These are phyloP conservation scores for Funneliformis mosseae DNA, from an alignment of 192 early-diverging fungal genomes.

Conservation along the genomic window DNA sequence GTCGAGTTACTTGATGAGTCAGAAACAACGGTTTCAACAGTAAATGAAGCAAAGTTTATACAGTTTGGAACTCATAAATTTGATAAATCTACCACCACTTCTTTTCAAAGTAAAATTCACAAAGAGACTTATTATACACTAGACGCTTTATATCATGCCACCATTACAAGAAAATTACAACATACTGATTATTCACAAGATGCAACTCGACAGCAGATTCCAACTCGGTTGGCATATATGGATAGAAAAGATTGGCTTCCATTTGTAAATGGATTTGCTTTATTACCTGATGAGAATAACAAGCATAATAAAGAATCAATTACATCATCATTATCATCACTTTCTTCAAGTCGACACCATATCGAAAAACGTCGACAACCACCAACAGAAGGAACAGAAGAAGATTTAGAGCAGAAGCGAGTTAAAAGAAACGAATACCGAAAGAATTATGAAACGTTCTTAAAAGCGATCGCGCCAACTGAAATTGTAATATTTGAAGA, in stretches of 20 bases:
- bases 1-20: neutral
- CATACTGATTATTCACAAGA: neutral
- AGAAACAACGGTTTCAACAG: neutral
- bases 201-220: neutral
- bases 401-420: neutral
- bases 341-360: neutral
- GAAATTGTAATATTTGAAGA: neutral
- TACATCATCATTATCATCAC: neutral
- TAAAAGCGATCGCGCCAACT: neutral
- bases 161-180: neutral
- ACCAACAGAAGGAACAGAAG: neutral
- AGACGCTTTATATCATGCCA: neutral
- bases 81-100: neutral
- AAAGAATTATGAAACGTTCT: neutral
- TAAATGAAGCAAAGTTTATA: neutral
- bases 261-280: neutral
- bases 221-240: neutral
- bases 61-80: neutral
- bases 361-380: neutral
- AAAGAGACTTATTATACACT: neutral
- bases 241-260: neutral
- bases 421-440: neutral
- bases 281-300: neutral
- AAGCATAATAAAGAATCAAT: neutral
- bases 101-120: neutral